Evolutionary conservation across 495 filamentous ascomycete species (phyloP), one percentile per base, ranked within the genome.

Genomic region (Podospora anserina): DNA sequence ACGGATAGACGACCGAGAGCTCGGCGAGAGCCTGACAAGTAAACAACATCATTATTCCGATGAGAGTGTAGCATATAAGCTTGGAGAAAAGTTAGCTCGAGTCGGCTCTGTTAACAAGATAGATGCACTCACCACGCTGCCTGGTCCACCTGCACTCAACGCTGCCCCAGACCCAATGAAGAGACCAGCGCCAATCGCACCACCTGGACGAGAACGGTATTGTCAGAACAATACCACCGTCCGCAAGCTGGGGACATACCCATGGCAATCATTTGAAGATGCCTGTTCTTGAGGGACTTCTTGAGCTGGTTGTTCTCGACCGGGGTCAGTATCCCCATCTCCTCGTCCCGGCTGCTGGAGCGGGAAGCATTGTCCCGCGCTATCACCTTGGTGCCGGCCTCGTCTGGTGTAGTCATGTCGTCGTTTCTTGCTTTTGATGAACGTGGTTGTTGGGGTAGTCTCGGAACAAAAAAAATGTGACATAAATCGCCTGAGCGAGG

Each of bases 191-290:
- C 86, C 85, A 66, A 88, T 86, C 7, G 85, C 78, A 66, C 84
- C 85, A 66, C 83, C 83, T 79, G 61, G 74, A 54, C 9, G 28
- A 19, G 32, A 23, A 58, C 34, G 30, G 23, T 49, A 61, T 75
- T 61, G 76, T 69, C 64, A 67, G 61, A 39, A 32, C 13, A 26
- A 1, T 20, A n/a, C 16, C 28, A 11, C n/a, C 13, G 11, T 2
- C 11, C 5, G 3, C 2, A 16, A 55, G 20, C 2, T 3, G 1
- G 65, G n/a, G 20, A 19, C 77, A 66, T 73, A 85, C 88, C 89
- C 71, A 92, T 89, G 62, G 89, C 90, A 77, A 91, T 90, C 87
- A 92, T 90, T 68, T 91, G 89, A 83, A 91, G 86, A 71, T 92
- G 89, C 32, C 89, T 83, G 57, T 56, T 63, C 61, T 65, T 70